Conservation (phyloP, 148 eudicot species). For the Rhododendron molle region DNA sequence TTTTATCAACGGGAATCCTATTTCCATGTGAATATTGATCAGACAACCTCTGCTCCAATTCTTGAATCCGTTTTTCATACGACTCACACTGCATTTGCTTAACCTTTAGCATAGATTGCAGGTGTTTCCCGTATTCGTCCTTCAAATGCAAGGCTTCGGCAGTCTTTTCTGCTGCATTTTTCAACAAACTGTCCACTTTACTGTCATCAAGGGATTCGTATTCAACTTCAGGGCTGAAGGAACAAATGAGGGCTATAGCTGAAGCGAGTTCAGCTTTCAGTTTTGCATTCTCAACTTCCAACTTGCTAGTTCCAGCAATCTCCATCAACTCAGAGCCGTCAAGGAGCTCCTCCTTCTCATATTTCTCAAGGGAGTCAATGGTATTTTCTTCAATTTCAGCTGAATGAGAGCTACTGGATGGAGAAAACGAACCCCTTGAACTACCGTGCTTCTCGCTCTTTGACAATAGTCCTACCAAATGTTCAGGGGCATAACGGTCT, state of each 20-base stretch:
- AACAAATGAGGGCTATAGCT: slow-evolving; percentile 75
- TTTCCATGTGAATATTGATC: slow-evolving; percentile 45
- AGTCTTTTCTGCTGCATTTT: slow-evolving; percentile 79
- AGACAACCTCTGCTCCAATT: slow-evolving; percentile 75
- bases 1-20: slow-evolving; percentile 34
- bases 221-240: slow-evolving; percentile 54
- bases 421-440: slow-evolving; percentile 51
- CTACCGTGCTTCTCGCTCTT: slow-evolving; percentile 53
- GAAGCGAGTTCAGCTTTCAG: slow-evolving; percentile 97
- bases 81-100: slow-evolving; percentile 79
- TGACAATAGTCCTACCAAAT: slow-evolving; percentile 57
- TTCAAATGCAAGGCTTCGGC: slow-evolving; percentile 77
- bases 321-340: slow-evolving; percentile 66
- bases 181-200: slow-evolving; percentile 52
- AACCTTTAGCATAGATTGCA: slow-evolving; percentile 54
- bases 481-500: slow-evolving; percentile 85
- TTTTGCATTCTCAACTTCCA: slow-evolving; percentile 97
- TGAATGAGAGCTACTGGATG: slow-evolving; percentile 48
- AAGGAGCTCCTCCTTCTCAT: slow-evolving; percentile 40
- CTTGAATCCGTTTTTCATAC: slow-evolving; percentile 82
- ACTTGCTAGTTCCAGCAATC: slow-evolving; percentile 88
- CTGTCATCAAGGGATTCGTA: slow-evolving; percentile 63
- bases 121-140: slow-evolving; percentile 79
- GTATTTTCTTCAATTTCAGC: slow-evolving; percentile 45
- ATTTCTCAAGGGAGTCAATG: slow-evolving; percentile 32